Evolutionary conservation across 345 rosid genomes (phyloP).

Genomic region (Linum tenue): DNA sequence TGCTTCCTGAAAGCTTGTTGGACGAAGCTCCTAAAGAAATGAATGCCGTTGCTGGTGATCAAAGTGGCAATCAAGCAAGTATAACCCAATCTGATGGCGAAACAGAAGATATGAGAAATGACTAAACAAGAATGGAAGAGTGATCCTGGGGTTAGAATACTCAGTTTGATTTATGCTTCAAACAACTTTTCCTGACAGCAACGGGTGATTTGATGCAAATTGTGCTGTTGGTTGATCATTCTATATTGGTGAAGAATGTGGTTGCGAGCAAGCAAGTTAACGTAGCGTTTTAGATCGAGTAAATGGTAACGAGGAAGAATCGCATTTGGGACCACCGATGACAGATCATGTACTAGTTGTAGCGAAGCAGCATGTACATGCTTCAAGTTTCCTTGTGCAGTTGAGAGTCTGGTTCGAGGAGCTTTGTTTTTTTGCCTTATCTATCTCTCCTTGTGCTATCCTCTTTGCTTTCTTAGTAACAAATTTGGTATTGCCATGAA

Average conservation of each 20-base stretch:
- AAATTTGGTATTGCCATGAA: no score
- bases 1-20: conserved; percentile 14
- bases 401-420: no score
- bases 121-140: conserved; percentile 16
- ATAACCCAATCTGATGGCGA: conserved; percentile 14
- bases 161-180: background rate
- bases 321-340: no score
- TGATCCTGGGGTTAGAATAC: background rate
- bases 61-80: conserved; percentile 21
- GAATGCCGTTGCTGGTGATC: conserved; percentile 21
- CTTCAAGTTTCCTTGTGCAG: no score
- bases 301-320: no score
- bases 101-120: background rate
- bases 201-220: background rate
- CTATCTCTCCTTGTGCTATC: no score
- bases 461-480: no score
- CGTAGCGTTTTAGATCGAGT: background rate
- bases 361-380: no score
- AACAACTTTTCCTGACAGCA: background rate
- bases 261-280: background rate
- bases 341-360: no score
- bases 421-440: no score
- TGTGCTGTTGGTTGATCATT: background rate
- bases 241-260: background rate
- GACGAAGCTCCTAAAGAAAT: conserved; percentile 24